A percentile compares a stretch with the other conserved stretches of the same genome.
Conservation (phyloP, 345 rosid genomes). For the Moricandia moricandioides region DNA sequence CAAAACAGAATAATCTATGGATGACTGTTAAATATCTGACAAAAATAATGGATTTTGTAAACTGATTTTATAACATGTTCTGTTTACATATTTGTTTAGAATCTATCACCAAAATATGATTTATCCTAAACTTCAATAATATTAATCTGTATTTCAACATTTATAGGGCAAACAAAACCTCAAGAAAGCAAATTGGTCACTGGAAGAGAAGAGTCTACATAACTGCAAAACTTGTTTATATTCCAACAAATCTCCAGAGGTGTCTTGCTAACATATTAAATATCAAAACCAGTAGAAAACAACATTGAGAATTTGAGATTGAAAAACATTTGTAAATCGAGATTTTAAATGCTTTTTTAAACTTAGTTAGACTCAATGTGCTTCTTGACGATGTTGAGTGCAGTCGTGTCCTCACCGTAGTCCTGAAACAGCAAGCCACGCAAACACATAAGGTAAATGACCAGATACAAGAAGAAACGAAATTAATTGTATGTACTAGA, state of each 20-base stretch:
- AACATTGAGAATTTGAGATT: constrained; percentile 5
- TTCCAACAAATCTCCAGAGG: constrained; percentile 23
- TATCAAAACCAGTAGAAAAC: constrained; percentile 30
- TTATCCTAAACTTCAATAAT: not conserved
- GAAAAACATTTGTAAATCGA: constrained; percentile 12
- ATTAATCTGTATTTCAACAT: not conserved
- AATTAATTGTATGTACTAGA: not conserved
- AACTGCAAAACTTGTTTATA: constrained; percentile 20
- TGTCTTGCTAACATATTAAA: constrained; percentile 20
- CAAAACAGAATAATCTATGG: not conserved
- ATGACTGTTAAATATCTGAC: not conserved
- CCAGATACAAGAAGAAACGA: not conserved
- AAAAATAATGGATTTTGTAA: not conserved
- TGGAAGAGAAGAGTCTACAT: constrained; percentile 3
- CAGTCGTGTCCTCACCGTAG: constrained; percentile 42
- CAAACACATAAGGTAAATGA: not conserved
- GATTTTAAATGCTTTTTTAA: constrained; percentile 14
- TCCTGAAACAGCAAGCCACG: constrained; percentile 20
- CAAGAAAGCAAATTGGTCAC: not conserved
- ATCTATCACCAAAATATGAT: not conserved
- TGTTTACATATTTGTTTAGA: not conserved
- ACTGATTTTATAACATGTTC: not conserved
- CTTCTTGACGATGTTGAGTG: constrained; percentile 36
- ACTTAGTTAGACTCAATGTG: constrained; percentile 33
- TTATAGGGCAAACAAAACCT: not conserved